Evolutionary conservation across 1,284 basidiomycete species (phyloP).

Genomic region (Malassezia japonica): DNA sequence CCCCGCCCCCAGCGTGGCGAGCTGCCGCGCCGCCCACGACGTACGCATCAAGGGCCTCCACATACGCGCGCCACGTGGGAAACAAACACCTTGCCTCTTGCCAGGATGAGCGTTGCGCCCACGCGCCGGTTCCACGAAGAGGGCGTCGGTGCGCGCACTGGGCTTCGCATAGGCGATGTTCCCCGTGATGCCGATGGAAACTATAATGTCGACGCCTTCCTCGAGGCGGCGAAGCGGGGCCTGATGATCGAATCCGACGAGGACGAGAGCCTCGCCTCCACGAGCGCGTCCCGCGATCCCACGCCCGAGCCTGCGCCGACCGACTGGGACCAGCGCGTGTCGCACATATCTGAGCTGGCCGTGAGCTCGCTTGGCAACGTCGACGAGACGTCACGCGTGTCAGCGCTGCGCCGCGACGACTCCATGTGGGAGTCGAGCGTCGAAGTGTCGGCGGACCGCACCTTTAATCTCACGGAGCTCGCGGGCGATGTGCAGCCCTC

Average conservation of each 20-base stretch:
- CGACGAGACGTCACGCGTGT: conserved; percentile 3
- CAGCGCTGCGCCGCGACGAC: conserved; percentile 9
- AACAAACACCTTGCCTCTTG: conserved; percentile 2
- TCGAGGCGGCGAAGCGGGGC: conserved; percentile 39
- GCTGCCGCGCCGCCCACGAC: not conserved
- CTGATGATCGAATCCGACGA: conserved; percentile 49
- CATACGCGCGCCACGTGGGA: conserved; percentile 11
- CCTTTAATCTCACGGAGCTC: conserved; percentile 22
- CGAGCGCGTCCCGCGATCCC: not conserved
- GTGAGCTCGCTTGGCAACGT: not conserved
- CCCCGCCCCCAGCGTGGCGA: not conserved
- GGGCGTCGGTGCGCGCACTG: conserved; percentile 42
- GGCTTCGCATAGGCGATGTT: conserved; percentile 31
- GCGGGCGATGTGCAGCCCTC: not conserved
- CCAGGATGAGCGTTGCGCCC: conserved; percentile 8
- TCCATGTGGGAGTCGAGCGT: conserved; percentile 17
- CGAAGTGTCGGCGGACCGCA: conserved; percentile 26
- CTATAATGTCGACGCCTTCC: conserved; percentile 40
- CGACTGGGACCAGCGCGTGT: conserved; percentile 12
- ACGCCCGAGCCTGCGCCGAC: not conserved
- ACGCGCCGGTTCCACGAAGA: conserved; percentile 38
- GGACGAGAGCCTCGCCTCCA: conserved; percentile 51
- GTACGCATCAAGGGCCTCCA: not conserved
- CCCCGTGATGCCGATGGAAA: conserved; percentile 60
- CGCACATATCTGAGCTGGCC: conserved; percentile 20